phyloP scores from a whole-genome alignment of 352 stramenopile species.

The Aphanomyces cochlioides region DNA sequence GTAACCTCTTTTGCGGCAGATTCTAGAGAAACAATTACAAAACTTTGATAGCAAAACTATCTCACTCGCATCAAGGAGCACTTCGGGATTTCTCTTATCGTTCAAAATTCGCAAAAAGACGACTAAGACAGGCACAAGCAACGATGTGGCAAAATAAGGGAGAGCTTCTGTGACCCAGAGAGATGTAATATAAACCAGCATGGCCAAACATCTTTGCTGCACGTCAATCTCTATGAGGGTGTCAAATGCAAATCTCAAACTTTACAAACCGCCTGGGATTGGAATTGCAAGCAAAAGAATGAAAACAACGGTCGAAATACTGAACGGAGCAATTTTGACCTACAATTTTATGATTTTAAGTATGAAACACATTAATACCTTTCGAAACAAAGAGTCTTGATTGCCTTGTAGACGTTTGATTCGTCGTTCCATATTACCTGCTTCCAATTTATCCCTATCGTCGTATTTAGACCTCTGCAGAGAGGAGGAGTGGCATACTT shows the following conservation, averaged over 20 bases:
- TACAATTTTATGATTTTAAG: constrained; percentile 29
- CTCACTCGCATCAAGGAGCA: constrained; percentile 66
- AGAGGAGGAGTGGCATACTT: constrained; percentile 39
- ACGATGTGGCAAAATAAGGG: constrained; percentile 88
- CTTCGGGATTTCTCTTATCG: constrained; percentile 68
- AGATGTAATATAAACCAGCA: constrained; percentile 87
- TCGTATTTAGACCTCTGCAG: neutral
- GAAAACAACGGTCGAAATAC: constrained; percentile 69
- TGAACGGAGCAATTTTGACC: constrained; percentile 77
- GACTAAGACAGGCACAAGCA: constrained; percentile 85
- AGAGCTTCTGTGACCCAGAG: constrained; percentile 90
- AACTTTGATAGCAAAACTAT: constrained; percentile 10
- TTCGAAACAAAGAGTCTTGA: constrained; percentile 77
- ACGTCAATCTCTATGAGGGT: constrained; percentile 52
- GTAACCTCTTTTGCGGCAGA: constrained; percentile 85
- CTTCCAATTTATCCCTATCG: constrained; percentile 74
- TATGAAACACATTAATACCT: constrained; percentile 38
- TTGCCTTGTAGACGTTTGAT: constrained; percentile 79
- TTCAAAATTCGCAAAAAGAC: constrained; percentile 87
- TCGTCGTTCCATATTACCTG: constrained; percentile 82
- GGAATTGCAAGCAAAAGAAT: constrained; percentile 66
- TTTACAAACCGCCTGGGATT: constrained; percentile 55
- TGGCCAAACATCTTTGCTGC: constrained; percentile 81
- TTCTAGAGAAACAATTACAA: constrained; percentile 38
- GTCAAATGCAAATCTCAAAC: neutral